Evolutionary conservation across 148 eudicot genomes (phyloP), one percentile per base, ranked within the genome.

Genomic region (Polygonum aviculare): DNA sequence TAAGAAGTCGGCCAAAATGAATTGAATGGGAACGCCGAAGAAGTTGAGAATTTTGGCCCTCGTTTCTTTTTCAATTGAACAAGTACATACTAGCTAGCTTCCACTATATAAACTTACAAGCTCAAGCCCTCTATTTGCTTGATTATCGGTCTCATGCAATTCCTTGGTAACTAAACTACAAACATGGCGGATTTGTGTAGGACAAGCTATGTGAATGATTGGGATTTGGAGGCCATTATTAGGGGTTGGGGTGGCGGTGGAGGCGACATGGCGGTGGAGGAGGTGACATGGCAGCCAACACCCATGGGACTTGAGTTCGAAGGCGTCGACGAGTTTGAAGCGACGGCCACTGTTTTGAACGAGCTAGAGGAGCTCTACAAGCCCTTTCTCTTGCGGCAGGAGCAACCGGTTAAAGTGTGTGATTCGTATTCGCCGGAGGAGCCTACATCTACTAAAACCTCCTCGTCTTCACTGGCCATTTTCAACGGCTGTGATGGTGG

Each of bases 181-280:
- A 60, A 3, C 4, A 60, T 60, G 69, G 69, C 1, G 26, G 15
- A 60, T 31, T 60, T 60, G 69, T 36, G 26, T 26, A 60, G 5
- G 5, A 31, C 38, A 77, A 33, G 60, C 60, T n/a, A n/a, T 54
- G 6, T 4, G 2, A 52, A 74, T 19, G 76, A 74, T 38, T 74
- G 76, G 76, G 76, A 54, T 50, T 50, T 74, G 62, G 41, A 74
- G 76, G 63, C 76, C 3, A 74, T 74, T 3, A 74, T 74, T 18
- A 14, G 38, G 14, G 76, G 76, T 22, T 2, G 76, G 45, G 6
- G 60, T 7, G 22, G 60, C 22, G 36, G 55, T 0, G 33, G 55
- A 3, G 47, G 52, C 2, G 60, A 7, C 41, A 74, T 18, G 60
- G 47, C 38, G 44, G 60, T 6, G 26, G 60, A 54, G 22, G 60